These are phyloP conservation scores for Wickerhamiella parazyma DNA, from an alignment of 805 yeast species.

Conservation along the genomic window DNA sequence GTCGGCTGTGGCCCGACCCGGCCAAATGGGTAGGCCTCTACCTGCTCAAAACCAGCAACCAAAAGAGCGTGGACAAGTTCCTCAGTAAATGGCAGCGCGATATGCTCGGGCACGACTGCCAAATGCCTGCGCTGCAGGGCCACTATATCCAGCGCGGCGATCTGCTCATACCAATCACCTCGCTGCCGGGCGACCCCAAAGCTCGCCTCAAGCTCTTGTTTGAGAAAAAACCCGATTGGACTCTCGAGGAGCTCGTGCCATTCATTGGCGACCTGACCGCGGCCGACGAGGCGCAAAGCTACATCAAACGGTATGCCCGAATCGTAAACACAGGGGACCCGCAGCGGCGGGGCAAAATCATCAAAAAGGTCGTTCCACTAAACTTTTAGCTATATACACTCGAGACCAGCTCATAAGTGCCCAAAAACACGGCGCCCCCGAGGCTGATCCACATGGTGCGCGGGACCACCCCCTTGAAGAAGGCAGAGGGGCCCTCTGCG, in stretches of 20 bases:
- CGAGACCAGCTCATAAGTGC: slow-evolving; percentile 56
- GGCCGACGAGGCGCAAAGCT: slow-evolving; percentile 1
- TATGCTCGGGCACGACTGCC: slow-evolving; percentile 48
- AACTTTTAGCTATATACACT: background rate
- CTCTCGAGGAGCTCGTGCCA: slow-evolving; percentile 46
- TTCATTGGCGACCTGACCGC: slow-evolving; percentile 41
- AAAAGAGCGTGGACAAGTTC: slow-evolving; percentile 27
- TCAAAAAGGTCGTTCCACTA: slow-evolving; percentile 1
- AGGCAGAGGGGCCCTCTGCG: slow-evolving; percentile 55
- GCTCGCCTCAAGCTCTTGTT: slow-evolving; percentile 42
- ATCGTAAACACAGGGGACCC: slow-evolving; percentile 5
- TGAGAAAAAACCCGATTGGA: slow-evolving; percentile 45
- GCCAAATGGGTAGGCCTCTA: slow-evolving; percentile 54
- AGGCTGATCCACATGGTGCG: slow-evolving; percentile 96
- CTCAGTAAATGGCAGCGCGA: slow-evolving; percentile 21
- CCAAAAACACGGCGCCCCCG: slow-evolving; percentile 95
- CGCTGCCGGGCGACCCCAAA: slow-evolving; percentile 37
- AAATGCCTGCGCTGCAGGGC: slow-evolving; percentile 42
- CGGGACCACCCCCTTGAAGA: slow-evolving; percentile 82
- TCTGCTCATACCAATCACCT: slow-evolving; percentile 11
- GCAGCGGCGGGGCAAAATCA: background rate
- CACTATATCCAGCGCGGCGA: slow-evolving; percentile 30
- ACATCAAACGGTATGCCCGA: slow-evolving; percentile 6
- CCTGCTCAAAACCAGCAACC: slow-evolving; percentile 31
- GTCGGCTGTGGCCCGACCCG: slow-evolving; percentile 30